Evolutionary conservation across 371 early-diverging fungal genomes (phyloP).

Genomic region (Mortierella sp.): DNA sequence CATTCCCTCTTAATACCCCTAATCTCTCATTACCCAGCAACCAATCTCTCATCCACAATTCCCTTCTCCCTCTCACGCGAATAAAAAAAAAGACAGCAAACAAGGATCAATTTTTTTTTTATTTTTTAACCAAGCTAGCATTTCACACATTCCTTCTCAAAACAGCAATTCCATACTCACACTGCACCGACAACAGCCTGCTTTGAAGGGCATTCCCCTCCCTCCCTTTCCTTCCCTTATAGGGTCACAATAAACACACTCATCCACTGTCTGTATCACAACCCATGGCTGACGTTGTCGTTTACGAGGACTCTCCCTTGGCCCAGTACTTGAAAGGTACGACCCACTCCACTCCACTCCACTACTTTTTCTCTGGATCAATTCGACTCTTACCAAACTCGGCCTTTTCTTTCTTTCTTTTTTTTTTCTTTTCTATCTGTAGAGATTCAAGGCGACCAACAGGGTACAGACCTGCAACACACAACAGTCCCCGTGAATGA

Average conservation of each 20-base stretch:
- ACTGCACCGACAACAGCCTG: neutral
- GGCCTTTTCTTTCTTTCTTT: no score
- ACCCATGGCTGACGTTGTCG: constrained; percentile 72
- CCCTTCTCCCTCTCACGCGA: no score
- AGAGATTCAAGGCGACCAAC: constrained; percentile 56
- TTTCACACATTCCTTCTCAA: no score
- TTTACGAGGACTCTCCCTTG: constrained; percentile 81
- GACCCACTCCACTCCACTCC: neutral
- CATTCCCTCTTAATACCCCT: neutral
- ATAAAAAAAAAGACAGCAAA: no score
- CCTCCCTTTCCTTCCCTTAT: neutral
- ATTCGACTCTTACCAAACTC: neutral
- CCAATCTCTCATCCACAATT: no score
- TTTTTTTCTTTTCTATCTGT: neutral
- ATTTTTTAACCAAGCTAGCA: no score
- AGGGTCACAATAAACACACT: neutral
- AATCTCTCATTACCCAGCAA: neutral
- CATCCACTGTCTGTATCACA: neutral
- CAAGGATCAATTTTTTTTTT: no score
- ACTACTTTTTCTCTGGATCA: neutral
- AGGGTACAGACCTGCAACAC: constrained; percentile 38
- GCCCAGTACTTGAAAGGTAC: constrained; percentile 76
- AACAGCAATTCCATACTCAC: neutral
- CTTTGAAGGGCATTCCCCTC: constrained; percentile 6
- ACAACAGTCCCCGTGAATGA: constrained; percentile 44